These are phyloP conservation scores for Metschnikowia peoriensis DNA, from an alignment of 805 yeast genomes.

Conservation along the genomic window DNA sequence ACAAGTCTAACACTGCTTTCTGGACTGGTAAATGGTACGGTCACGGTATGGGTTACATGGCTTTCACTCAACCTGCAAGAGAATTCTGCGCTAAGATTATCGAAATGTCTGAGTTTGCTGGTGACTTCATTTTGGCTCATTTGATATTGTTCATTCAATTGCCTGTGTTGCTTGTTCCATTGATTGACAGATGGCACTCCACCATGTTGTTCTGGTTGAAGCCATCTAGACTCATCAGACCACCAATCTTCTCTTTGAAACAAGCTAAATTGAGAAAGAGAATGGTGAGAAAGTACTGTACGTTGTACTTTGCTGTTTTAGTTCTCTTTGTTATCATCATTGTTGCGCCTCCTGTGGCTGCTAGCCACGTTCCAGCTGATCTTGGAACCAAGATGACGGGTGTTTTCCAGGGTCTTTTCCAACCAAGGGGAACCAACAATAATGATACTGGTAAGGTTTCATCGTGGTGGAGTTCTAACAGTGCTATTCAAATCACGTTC, in stretches of 20 bases:
- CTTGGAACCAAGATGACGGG: slow-evolving; percentile 32
- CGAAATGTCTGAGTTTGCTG: slow-evolving; percentile 93
- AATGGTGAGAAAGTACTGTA: slow-evolving; percentile 92
- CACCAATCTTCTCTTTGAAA: slow-evolving; percentile 94
- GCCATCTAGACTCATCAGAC: slow-evolving; percentile 94
- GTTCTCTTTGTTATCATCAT: slow-evolving; percentile 70
- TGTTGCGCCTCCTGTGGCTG: slow-evolving; percentile 90
- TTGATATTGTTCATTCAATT: slow-evolving; percentile 80
- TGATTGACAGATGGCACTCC: slow-evolving; percentile 96
- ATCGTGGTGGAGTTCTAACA: slow-evolving; percentile 20
- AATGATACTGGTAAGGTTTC: slow-evolving; percentile 72
- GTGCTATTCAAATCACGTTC: slow-evolving; percentile 35
- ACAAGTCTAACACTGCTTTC: slow-evolving; percentile 95
- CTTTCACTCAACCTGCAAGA: slow-evolving; percentile 93
- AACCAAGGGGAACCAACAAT: slow-evolving; percentile 78
- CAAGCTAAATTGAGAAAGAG: slow-evolving; percentile 95
- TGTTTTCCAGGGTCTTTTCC: slow-evolving; percentile 69
- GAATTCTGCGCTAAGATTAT: slow-evolving; percentile 92
- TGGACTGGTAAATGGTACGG: slow-evolving; percentile 99
- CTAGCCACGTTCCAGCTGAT: slow-evolving; percentile 47
- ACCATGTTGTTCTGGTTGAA: slow-evolving; percentile 98
- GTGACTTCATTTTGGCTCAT: slow-evolving; percentile 95
- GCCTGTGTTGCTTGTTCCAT: slow-evolving; percentile 83
- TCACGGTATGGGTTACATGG: slow-evolving; percentile 87
- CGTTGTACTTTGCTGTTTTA: slow-evolving; percentile 72